A percentile compares a stretch with the other conserved stretches of the same genome.
These are phyloP conservation scores for Wallacemonas rigidus DNA, from an alignment of 208 protist species.

Conservation along the genomic window DNA sequence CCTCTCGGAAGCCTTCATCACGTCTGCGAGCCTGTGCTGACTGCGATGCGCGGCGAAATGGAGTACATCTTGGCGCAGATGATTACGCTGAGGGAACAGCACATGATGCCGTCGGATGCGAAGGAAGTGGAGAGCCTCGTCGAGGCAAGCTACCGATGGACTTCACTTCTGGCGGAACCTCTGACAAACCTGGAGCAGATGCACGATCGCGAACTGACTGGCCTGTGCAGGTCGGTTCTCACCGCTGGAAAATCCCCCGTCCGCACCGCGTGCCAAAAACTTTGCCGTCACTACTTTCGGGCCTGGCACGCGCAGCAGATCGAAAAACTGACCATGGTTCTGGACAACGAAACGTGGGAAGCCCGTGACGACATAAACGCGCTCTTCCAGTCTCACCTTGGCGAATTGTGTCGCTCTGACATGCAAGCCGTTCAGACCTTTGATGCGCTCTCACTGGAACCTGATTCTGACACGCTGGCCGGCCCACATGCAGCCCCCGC, in stretches of 20 bases:
- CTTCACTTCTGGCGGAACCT: constrained; percentile 19
- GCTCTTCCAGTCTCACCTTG: constrained; percentile 65
- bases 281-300: constrained; percentile 62
- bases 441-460: constrained; percentile 24
- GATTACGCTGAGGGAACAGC: constrained; percentile 1
- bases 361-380: constrained; percentile 50
- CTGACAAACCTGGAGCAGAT: constrained; percentile 33
- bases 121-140: constrained; percentile 19
- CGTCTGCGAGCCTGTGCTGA: not conserved
- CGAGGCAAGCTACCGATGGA: constrained; percentile 22
- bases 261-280: constrained; percentile 44
- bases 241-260: constrained; percentile 20
- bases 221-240: not conserved
- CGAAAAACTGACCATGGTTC: constrained; percentile 67
- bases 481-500: not conserved
- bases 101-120: constrained; percentile 2
- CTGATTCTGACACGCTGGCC: not conserved
- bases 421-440: constrained; percentile 36
- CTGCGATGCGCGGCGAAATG: not conserved
- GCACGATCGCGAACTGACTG: constrained; percentile 27
- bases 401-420: constrained; percentile 60
- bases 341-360: constrained; percentile 73
- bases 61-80: constrained; percentile 9
- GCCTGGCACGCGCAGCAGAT: constrained; percentile 48
- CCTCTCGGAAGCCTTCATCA: not conserved